Conservation (phyloP, 441 rosid genomes). For the Adansonia rubrostipa region DNA sequence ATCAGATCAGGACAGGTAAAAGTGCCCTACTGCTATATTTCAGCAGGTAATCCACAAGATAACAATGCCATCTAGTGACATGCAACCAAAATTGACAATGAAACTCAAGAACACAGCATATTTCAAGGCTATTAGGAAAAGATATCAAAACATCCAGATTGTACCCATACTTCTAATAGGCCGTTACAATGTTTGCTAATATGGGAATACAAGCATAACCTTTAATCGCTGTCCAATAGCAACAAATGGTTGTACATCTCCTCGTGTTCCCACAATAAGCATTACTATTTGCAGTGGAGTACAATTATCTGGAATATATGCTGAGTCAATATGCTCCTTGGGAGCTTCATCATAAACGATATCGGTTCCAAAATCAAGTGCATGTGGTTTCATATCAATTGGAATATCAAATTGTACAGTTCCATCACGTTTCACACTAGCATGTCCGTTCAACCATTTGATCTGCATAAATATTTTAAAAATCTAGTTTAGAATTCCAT, state of each 20-base stretch:
- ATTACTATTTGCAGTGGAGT: conserved; percentile 90
- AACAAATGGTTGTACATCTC: conserved; percentile 97
- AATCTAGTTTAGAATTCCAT: not conserved
- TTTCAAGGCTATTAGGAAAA: not conserved
- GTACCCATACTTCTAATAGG: not conserved
- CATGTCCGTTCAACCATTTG: conserved; percentile 76
- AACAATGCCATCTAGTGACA: not conserved
- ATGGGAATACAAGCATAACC: conserved; percentile 44
- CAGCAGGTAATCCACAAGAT: conserved; percentile 1
- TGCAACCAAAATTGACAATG: not conserved
- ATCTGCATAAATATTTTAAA: conserved; percentile 53
- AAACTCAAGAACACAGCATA: not conserved
- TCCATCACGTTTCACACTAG: conserved; percentile 92
- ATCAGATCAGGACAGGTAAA: conserved; percentile 1
- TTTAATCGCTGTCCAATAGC: conserved; percentile 93
- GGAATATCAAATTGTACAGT: conserved; percentile 88
- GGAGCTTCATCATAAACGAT: conserved; percentile 40
- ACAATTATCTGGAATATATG: conserved; percentile 55
- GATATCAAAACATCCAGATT: not conserved
- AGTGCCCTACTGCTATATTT: not conserved
- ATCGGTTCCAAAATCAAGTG: conserved; percentile 40
- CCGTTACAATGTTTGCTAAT: not conserved
- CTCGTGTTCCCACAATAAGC: conserved; percentile 97
- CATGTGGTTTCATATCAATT: conserved; percentile 59
- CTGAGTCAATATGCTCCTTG: conserved; percentile 61